These are phyloP conservation scores for Moesziomyces sp. DNA, from an alignment of 1,284 basidiomycete species.

Conservation along the genomic window DNA sequence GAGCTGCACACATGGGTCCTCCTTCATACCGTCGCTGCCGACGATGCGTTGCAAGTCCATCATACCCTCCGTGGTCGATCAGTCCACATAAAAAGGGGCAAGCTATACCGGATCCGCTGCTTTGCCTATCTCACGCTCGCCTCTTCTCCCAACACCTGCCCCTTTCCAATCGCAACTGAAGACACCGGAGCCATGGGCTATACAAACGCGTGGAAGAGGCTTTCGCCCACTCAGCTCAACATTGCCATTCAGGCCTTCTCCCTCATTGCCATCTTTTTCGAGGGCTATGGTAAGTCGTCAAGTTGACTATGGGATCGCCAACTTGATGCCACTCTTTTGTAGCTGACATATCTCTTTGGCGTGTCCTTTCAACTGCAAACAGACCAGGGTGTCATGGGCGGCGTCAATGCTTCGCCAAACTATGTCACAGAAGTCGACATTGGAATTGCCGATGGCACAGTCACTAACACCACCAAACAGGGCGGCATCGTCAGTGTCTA, in stretches of 20 bases:
- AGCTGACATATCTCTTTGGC: not conserved
- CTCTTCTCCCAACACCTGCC: not conserved
- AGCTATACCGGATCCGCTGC: not conserved
- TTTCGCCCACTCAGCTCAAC: not conserved
- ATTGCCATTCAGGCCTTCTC: not conserved
- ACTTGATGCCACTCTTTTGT: not conserved
- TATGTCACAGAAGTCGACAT: not conserved
- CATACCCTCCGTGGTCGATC: not conserved
- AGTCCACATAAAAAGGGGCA: not conserved
- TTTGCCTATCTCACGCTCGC: not conserved
- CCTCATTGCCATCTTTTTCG: not conserved
- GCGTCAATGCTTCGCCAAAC: not conserved
- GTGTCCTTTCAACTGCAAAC: not conserved
- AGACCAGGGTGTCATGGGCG: not conserved
- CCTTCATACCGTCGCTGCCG: not conserved
- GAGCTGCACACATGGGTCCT: not conserved
- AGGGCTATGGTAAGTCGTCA: not conserved
- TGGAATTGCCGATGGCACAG: not conserved
- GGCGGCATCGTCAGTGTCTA: not conserved
- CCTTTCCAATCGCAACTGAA: not conserved
- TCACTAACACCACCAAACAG: not conserved
- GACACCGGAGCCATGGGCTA: not conserved
- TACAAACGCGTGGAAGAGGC: conserved; percentile 1
- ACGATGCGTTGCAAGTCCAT: not conserved
- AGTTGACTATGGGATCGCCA: not conserved